These are phyloP conservation scores for Pseudozyma sp. DNA, from an alignment of 1,284 basidiomycete species.

Conservation along the genomic window DNA sequence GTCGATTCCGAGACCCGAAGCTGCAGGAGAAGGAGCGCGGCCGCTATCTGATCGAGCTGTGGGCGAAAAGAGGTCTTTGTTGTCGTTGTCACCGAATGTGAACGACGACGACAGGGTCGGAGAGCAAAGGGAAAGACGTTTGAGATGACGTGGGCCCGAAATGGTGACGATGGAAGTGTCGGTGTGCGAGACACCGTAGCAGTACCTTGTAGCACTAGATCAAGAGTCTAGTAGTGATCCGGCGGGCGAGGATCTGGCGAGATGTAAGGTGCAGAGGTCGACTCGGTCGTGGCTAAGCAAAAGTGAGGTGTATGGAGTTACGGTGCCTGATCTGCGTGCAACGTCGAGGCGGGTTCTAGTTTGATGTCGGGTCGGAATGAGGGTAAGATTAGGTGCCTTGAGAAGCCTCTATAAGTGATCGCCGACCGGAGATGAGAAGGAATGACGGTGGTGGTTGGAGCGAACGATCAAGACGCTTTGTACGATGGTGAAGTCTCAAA, in stretches of 20 bases:
- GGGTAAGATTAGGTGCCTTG: background rate
- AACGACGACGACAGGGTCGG: slow-evolving; percentile 31
- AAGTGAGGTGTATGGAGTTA: too few relatives aligned
- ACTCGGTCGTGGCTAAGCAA: too few relatives aligned
- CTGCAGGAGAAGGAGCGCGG: background rate
- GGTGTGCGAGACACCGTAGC: slow-evolving; percentile 10
- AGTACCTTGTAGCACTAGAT: slow-evolving; percentile 1
- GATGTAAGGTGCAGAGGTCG: too few relatives aligned
- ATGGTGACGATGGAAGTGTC: slow-evolving; percentile 26
- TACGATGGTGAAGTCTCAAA: background rate
- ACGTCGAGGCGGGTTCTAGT: too few relatives aligned
- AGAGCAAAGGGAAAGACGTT: slow-evolving; percentile 49
- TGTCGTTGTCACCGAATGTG: slow-evolving; percentile 13
- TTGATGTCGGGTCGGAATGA: too few relatives aligned
- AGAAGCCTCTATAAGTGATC: too few relatives aligned
- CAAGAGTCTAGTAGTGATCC: background rate
- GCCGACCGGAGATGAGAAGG: background rate
- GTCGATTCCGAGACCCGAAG: slow-evolving; percentile 11
- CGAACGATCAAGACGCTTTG: background rate
- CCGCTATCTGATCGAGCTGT: slow-evolving; percentile 6
- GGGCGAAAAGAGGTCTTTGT: slow-evolving; percentile 31
- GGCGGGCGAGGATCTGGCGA: background rate
- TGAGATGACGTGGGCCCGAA: slow-evolving; percentile 47
- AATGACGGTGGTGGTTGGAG: background rate
- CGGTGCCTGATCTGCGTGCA: too few relatives aligned